Evolutionary conservation across 257 asterid genomes (phyloP), one percentile per base, ranked within the genome.

Genomic region (Agastache rugosa): DNA sequence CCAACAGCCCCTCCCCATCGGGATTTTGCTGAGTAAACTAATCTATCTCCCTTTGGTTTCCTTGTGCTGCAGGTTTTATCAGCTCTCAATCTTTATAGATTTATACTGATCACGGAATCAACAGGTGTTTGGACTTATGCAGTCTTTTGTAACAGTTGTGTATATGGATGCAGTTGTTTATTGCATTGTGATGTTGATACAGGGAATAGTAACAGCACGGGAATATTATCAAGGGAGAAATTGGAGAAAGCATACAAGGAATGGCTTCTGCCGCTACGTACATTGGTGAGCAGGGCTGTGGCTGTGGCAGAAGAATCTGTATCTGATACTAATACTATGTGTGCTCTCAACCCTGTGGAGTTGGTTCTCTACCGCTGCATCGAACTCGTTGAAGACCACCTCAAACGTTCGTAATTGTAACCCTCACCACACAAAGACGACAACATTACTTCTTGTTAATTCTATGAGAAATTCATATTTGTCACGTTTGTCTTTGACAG

Each of bases 201-300:
- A 89, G 98, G 94, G 39, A 87, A 87, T 48, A 80, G 91, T 16
- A 94, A 92, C 84, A 63, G 63, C 25, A 92, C 88, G 1, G 92
- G 90, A 42, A 80, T 92, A 72, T 68, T 92, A 53, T 77, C 82
- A 3, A 80, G 77, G 83, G 90, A 89, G 56, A 85, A 61, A 19
- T 66, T 95, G 81, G 74, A 48, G 81, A 85, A 67, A 77, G 93
- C 83, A 19, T 85, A 85, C 81, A 71, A 74, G 4, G 91, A 88
- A 67, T 95, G 98, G 98, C 82, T 94, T 78, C 96, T 94, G 27
- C 99, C 99, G 20, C 85, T 94, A 42, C 97, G 92, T 8, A 54
- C 83, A 11, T 69, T 94, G 77, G 88, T 90, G 74, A 61, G 82
- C 0, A 83, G 85, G 69, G 71, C 79, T 42, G 54, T 73, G 59